Evolutionary conservation across 805 yeast species (phyloP).

Genomic region (Ogataea trehaloabstinens): DNA sequence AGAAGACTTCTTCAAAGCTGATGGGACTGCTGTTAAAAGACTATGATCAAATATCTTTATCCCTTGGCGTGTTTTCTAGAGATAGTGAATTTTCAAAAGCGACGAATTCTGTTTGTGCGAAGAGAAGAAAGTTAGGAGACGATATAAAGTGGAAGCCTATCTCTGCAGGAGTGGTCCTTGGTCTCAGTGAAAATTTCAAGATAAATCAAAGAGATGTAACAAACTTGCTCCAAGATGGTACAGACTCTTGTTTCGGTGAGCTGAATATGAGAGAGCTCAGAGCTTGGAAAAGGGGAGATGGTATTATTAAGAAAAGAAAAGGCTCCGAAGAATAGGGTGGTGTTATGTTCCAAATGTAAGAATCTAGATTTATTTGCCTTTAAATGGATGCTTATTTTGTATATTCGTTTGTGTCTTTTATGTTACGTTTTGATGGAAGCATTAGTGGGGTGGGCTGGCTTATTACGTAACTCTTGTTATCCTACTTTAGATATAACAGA

Average conservation of each 20-base stretch:
- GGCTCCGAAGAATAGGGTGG: too few species aligned
- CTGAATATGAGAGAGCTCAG: conserved; percentile 25
- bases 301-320: conserved; percentile 11
- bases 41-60: conserved; percentile 11
- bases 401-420: too few species aligned
- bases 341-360: not conserved
- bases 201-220: conserved; percentile 21
- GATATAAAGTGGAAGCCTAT: conserved; percentile 25
- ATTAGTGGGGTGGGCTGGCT: too few species aligned
- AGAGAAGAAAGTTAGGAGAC: conserved; percentile 25
- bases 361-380: conserved; percentile 1
- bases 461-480: too few species aligned
- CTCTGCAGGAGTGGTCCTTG: conserved; percentile 21
- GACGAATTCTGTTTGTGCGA: conserved; percentile 7
- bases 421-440: too few species aligned
- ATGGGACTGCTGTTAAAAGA: conserved; percentile 13
- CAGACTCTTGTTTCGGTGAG: conserved; percentile 23
- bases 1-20: conserved; percentile 10
- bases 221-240: conserved; percentile 12
- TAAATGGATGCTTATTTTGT: too few species aligned
- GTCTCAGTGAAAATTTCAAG: conserved; percentile 20
- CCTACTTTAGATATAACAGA: too few species aligned
- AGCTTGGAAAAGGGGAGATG: conserved; percentile 25
- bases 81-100: not conserved
- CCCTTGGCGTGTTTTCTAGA: conserved; percentile 4